Percentiles rank a stretch among this genome's conserved stretches.
These are phyloP conservation scores for Mucor sp. DNA, from an alignment of 371 early-diverging fungal species.

Conservation along the genomic window DNA sequence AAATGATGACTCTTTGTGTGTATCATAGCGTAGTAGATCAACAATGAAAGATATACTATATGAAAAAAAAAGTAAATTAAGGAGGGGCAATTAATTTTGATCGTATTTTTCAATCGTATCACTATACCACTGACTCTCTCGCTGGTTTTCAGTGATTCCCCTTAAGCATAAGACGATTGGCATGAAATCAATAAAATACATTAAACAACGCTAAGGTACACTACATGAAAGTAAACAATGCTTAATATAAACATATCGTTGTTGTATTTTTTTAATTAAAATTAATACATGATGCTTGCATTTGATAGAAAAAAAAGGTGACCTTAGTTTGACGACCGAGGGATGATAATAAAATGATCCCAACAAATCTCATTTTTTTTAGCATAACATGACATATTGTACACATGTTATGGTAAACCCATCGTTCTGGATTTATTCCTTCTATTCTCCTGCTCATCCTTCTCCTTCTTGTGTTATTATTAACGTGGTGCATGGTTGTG, in stretches of 20 bases:
- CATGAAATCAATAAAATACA: no score
- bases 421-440: slow-evolving; percentile 1
- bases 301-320: no score
- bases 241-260: neutral
- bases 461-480: slow-evolving; percentile 2
- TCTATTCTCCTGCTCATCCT: neutral
- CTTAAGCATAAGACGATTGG: no score
- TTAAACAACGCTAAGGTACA: no score
- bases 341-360: no score
- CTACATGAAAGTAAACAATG: neutral
- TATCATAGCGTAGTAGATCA: no score
- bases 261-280: neutral
- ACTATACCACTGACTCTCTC: no score
- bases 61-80: neutral
- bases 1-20: no score
- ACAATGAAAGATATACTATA: neutral
- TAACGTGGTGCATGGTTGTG: neutral
- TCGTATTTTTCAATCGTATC: neutral
- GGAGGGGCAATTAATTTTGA: neutral
- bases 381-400: neutral
- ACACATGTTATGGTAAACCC: neutral
- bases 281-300: neutral
- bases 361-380: neutral
- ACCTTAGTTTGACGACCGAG: no score
- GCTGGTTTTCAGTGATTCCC: no score